Evolutionary conservation across 2,329 filamentous ascomycete genomes (phyloP), one percentile per base, ranked within the genome.

Genomic region (Aureobasidium pullulans): DNA sequence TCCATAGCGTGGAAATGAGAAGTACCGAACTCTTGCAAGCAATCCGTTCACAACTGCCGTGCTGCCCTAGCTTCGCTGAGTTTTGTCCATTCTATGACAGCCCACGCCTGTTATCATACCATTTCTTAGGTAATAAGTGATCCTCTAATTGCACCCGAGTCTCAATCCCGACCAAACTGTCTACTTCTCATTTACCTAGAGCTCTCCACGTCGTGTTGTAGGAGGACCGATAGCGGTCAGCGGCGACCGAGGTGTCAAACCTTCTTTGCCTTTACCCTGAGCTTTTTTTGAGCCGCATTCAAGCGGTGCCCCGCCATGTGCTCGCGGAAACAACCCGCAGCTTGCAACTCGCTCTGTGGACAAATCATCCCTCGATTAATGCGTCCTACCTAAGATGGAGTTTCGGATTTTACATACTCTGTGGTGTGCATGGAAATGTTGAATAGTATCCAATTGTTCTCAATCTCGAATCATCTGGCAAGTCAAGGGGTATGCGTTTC

Each of bases 1-100:
- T 57, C 53, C 53, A 57, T 46, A 16, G 40, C 40, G 29, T 16
- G 42, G 23, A 29, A 44, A 46, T 31, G 40, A 53, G 23, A 54
- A 54, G 37, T 54, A 54, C 50, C 50, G 50, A 54, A 43, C 23
- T 43, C 15, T 34, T 54, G 50, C 50, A 32, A 54, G 53, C 19
- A 32, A 46, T 46, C 42, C 53, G 31, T 16, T 4, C 16, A n/a
- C 53, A 57, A 46, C 53, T 57, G 53, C 53, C 53, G 53, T n/a
- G 40, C 37, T 29, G 31, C 42, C 37, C 42, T 57, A 37, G 32
- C 53, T 44, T 32, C 15, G 39, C 50, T 54, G 53, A 16, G 13
- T 46, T 46, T 47, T 57, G 53, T 57, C 42, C 53, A 57, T 57
- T 57, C 23, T 57, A 57, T 57, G 53, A 57, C 53, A 57, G 16